Evolutionary conservation across 2,329 filamentous ascomycete genomes (phyloP).

Genomic region (Aspergillus sp.): DNA sequence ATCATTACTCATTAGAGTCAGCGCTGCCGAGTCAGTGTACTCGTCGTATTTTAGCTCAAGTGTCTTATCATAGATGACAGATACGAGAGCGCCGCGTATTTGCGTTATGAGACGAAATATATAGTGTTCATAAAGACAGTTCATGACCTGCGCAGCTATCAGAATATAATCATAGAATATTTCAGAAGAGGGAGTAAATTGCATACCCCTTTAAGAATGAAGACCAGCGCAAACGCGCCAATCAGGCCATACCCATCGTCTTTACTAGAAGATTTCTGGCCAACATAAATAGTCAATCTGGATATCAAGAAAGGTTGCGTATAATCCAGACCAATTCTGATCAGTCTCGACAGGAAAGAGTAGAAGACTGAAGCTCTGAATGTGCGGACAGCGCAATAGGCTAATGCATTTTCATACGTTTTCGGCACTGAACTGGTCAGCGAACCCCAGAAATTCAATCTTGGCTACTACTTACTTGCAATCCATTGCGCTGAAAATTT

Average conservation of each 20-base stretch:
- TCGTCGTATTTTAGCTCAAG: conserved; percentile 34
- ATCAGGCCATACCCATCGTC: not conserved
- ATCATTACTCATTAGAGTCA: conserved; percentile 53
- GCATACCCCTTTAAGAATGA: not conserved
- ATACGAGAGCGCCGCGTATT: conserved; percentile 42
- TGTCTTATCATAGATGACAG: conserved; percentile 53
- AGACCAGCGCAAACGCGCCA: not conserved
- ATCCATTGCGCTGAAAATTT: not conserved
- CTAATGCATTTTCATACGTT: not conserved
- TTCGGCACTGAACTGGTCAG: not conserved
- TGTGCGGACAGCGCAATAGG: not conserved
- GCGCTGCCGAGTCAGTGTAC: conserved; percentile 41
- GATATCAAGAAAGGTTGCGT: conserved; percentile 6
- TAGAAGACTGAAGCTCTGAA: not conserved
- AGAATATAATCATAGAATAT: no score
- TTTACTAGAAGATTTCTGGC: not conserved
- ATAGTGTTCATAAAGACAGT: conserved; percentile 5
- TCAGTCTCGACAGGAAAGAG: not conserved
- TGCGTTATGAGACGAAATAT: not conserved
- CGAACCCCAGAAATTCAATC: no score
- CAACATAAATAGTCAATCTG: not conserved
- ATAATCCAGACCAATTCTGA: not conserved
- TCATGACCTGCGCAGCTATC: not conserved
- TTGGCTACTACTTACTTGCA: not conserved
- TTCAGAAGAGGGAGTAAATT: not conserved